These are phyloP conservation scores for Oryza meyeriana DNA, from an alignment of 176 grass and related monocot species.

Conservation along the genomic window DNA sequence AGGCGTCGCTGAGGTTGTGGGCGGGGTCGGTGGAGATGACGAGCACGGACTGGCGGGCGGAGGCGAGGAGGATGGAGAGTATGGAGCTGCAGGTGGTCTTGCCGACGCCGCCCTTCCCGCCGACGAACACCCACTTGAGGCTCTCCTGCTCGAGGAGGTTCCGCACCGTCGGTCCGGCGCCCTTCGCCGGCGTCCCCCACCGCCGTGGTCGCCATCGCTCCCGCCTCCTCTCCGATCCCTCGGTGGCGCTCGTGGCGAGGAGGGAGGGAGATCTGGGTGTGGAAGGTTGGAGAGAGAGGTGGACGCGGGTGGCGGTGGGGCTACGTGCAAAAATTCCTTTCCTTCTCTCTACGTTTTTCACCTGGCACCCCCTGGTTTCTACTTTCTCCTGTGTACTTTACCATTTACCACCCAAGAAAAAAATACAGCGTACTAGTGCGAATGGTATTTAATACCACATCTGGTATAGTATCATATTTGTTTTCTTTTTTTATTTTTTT, in stretches of 20 bases:
- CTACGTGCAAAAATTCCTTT: slow-evolving; percentile 24
- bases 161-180: slow-evolving; percentile 68
- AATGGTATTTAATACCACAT: no score
- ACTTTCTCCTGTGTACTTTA: background rate
- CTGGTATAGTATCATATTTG: no score
- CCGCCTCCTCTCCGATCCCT: slow-evolving; percentile 4
- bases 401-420: no score
- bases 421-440: no score
- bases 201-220: slow-evolving; percentile 27
- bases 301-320: slow-evolving; percentile 1
- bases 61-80: slow-evolving; percentile 79
- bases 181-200: background rate
- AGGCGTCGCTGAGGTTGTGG: slow-evolving; percentile 98
- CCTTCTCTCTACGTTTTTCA: slow-evolving; percentile 5
- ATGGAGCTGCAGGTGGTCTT: slow-evolving; percentile 99
- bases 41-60: slow-evolving; percentile 86
- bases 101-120: slow-evolving; percentile 96
- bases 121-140: slow-evolving; percentile 99
- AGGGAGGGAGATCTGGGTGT: slow-evolving; percentile 20
- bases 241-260: slow-evolving; percentile 6
- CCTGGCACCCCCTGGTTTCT: background rate
- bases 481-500: no score
- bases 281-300: background rate
- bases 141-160: slow-evolving; percentile 89
- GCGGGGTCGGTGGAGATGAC: slow-evolving; percentile 99